Percentiles rank a stretch among this genome's conserved stretches.
phyloP scores from a whole-genome alignment of 163 green algal genomes.

The Chloromonas sp. region DNA sequence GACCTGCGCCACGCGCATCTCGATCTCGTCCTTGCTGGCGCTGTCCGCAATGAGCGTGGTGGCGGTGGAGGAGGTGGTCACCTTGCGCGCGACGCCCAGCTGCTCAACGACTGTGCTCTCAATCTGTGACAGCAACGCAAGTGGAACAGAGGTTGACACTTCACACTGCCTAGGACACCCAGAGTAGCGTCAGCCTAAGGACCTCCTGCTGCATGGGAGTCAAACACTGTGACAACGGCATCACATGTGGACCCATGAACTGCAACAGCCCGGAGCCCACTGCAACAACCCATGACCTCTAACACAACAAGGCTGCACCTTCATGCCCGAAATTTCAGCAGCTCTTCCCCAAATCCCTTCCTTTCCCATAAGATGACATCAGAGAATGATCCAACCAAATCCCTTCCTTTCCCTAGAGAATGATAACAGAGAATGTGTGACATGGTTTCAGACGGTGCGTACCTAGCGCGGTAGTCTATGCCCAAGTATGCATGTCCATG shows the following conservation, averaged over 20 bases:
- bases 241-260: not conserved
- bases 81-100: slow-evolving; percentile 88
- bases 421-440: too few species aligned
- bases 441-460: too few species aligned
- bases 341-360: too few species aligned
- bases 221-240: not conserved
- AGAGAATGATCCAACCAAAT: too few species aligned
- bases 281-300: too few species aligned
- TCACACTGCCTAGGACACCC: not conserved
- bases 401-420: too few species aligned
- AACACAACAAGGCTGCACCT: too few species aligned
- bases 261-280: not conserved
- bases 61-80: slow-evolving; percentile 67
- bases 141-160: not conserved
- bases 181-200: not conserved
- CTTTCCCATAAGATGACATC: too few species aligned
- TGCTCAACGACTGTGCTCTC: slow-evolving; percentile 73
- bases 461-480: too few species aligned
- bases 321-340: too few species aligned
- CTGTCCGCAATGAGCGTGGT: slow-evolving; percentile 94
- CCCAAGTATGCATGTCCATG: too few species aligned
- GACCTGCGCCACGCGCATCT: slow-evolving; percentile 72
- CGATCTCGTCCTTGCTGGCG: slow-evolving; percentile 92
- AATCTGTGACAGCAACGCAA: slow-evolving; percentile 30
- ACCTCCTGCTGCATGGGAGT: not conserved